Evolutionary conservation across 768 basidiomycete species (phyloP).

Genomic region (Russula sp.): DNA sequence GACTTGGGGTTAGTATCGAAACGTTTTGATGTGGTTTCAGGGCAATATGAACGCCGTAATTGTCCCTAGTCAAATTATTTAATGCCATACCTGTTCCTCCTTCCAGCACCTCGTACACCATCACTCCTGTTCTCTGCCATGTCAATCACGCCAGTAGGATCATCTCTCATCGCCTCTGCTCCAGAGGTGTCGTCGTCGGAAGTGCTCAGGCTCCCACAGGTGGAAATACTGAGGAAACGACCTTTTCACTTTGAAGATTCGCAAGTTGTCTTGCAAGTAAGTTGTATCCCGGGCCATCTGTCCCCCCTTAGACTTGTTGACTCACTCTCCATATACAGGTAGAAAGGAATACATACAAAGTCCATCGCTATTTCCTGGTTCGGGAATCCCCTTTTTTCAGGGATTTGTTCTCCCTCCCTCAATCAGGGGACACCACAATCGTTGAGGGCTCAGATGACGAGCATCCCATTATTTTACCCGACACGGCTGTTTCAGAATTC

Average conservation of each 20-base stretch:
- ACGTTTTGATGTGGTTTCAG: not conserved
- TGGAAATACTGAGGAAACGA: not conserved
- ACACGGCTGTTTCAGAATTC: constrained; percentile 19
- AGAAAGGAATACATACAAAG: constrained; percentile 22
- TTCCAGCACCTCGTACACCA: not conserved
- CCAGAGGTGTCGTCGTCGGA: not conserved
- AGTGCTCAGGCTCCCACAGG: not conserved
- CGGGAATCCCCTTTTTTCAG: constrained; percentile 23
- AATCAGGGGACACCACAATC: constrained; percentile 15
- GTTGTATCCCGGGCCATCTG: not conserved
- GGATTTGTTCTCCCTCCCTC: constrained; percentile 18
- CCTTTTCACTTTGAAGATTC: constrained; percentile 9
- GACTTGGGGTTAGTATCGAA: not conserved
- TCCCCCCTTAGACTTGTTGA: not conserved
- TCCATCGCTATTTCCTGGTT: constrained; percentile 23
- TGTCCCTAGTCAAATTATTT: not conserved
- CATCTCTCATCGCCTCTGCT: not conserved
- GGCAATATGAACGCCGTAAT: not conserved
- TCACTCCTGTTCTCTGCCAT: not conserved
- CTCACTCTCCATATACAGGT: constrained; percentile 9
- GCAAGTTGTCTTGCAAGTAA: constrained; percentile 11
- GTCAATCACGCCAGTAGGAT: not conserved
- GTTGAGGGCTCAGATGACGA: constrained; percentile 25
- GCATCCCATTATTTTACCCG: constrained; percentile 20
- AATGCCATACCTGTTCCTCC: not conserved